These are phyloP conservation scores for Alternaria postmessia DNA, from an alignment of 2,329 filamentous ascomycete genomes.

Conservation along the genomic window DNA sequence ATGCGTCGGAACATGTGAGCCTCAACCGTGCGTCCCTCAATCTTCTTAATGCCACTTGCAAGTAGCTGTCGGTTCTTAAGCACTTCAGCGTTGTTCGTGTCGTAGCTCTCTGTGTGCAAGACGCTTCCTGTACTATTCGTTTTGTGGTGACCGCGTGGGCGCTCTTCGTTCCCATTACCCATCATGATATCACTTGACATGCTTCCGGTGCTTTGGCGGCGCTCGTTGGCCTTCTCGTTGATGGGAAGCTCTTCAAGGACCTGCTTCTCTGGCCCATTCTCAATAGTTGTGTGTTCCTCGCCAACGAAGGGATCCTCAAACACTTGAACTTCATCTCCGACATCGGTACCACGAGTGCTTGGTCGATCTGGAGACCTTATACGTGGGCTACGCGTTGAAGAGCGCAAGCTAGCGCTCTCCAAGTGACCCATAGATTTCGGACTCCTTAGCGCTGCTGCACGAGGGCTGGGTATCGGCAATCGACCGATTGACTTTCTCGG, in stretches of 20 bases:
- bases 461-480: slow-evolving; percentile 40
- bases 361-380: slow-evolving; percentile 46
- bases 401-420: slow-evolving; percentile 20
- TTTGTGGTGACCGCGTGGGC: slow-evolving; percentile 45
- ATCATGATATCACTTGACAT: slow-evolving; percentile 38
- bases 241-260: slow-evolving; percentile 62
- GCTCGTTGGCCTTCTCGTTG: slow-evolving; percentile 55
- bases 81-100: slow-evolving; percentile 50
- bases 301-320: slow-evolving; percentile 63
- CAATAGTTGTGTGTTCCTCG: slow-evolving; percentile 38
- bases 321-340: slow-evolving; percentile 57
- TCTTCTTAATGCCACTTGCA: slow-evolving; percentile 76
- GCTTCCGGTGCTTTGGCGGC: slow-evolving; percentile 42
- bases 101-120: slow-evolving; percentile 41
- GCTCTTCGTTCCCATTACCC: slow-evolving; percentile 37
- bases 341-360: slow-evolving; percentile 42
- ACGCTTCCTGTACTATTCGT: slow-evolving; percentile 49
- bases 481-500: slow-evolving; percentile 31
- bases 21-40: slow-evolving; percentile 75
- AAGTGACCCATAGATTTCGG: slow-evolving; percentile 42
- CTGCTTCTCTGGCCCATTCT: slow-evolving; percentile 49
- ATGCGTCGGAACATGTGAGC: slow-evolving; percentile 82
- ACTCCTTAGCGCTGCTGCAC: slow-evolving; percentile 35
- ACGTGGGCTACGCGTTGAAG: slow-evolving; percentile 41
- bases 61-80: slow-evolving; percentile 65